Base-by-base conservation (phyloP, 2,329 filamentous ascomycete species). In the Penicillium olsonii region DNA sequence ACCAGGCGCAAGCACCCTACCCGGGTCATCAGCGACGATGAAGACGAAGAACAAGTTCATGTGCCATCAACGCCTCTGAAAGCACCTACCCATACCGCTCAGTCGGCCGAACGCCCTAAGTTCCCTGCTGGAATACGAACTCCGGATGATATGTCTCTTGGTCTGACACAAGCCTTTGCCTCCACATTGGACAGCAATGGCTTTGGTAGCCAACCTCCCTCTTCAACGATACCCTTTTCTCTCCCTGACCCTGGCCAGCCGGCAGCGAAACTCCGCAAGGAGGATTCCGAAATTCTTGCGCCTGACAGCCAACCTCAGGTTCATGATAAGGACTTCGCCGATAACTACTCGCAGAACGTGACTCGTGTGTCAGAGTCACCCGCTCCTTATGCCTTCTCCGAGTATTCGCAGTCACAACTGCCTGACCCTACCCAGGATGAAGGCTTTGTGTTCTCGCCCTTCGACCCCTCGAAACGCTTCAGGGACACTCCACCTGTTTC, bases 111-210 rank as follows among this genome's bases (percentile, higher is more conserved):
- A 53, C 70, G 70, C 11, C 85, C 85, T 3, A 82, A 78, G 14
- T 87, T 90, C 50, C 87, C 87, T 3, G 85, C 87, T 4, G 85
- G 84, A 1, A 72, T 90, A 17, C 82, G 85, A 63, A 73, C 58
- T 67, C 76, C 63, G 50, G 66, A 65, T 38, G 65, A 68, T 34
- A 62, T 72, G 43, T 70, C 76, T 5, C 68, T 95, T 35, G 88
- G 90, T 9, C 78, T 96, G 37, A 95, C 90, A 0, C 92, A 96
- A 62, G 92, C 94, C 54, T 96, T 96, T 66, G 88, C 88, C 5
- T 90, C 90, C 11, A 96, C 91, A 1, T 87, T 96, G 84, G 90
- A 88, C 40, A 84, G 82, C 31, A 75, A 77, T 51, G 72, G 79
- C 41, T 66, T 68, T 2, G 69, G 70, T 14, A 66, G 59, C 14